Conservation (phyloP, 2,329 filamentous ascomycete genomes). For the Claviceps arundinis region DNA sequence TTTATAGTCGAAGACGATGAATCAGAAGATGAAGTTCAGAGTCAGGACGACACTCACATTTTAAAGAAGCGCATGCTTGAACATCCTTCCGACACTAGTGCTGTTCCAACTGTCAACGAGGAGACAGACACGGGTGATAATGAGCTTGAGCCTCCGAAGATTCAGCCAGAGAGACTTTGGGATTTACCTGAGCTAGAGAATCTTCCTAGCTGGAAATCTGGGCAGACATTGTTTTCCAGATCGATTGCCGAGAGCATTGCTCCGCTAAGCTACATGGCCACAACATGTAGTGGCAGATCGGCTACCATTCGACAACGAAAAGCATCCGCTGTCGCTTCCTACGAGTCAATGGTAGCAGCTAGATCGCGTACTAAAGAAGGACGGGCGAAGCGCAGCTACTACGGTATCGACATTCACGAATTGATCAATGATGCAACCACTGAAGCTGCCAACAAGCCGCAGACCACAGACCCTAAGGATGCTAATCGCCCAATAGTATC, state of each 20-base stretch:
- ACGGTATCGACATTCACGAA: conserved; percentile 82
- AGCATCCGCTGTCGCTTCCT: conserved; percentile 33
- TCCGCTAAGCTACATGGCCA: conserved; percentile 26
- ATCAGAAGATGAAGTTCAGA: conserved; percentile 16
- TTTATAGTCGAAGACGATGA: conserved; percentile 24
- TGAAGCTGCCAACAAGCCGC: conserved; percentile 33
- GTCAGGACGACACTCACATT: conserved; percentile 7
- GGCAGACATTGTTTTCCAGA: conserved; percentile 15
- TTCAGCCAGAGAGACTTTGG: background rate
- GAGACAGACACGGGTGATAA: background rate
- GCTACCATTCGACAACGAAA: conserved; percentile 43
- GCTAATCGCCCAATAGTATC: conserved; percentile 27
- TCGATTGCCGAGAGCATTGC: conserved; percentile 14
- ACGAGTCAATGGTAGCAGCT: conserved; percentile 54
- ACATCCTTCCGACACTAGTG: conserved; percentile 8
- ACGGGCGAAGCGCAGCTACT: conserved; percentile 64
- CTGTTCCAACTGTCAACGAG: background rate
- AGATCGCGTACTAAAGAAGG: conserved; percentile 54
- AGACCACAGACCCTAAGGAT: conserved; percentile 10
- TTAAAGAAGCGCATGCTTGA: conserved; percentile 21
- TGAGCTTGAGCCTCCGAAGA: background rate
- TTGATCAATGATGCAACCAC: conserved; percentile 60
- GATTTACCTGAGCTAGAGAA: background rate
- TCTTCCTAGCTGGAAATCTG: conserved; percentile 9
- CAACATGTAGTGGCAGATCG: conserved; percentile 44